phyloP scores from a whole-genome alignment of 2,329 filamentous ascomycete genomes.

The Rhynchosporium graminicola region DNA sequence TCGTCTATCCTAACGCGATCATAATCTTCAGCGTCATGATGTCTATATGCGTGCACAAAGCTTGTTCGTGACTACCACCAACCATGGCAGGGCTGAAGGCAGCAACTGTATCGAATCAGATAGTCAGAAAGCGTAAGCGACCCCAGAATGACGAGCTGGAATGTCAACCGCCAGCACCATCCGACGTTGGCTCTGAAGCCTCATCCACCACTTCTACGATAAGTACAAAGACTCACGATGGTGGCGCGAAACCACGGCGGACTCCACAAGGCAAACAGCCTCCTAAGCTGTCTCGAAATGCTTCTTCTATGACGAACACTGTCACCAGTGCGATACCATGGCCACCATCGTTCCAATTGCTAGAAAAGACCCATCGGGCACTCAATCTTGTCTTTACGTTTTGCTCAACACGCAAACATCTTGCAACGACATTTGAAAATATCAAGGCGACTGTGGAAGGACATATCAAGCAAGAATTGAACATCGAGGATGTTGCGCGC shows the following conservation, averaged over 20 bases:
- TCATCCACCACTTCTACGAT: constrained; percentile 45
- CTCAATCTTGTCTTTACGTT: constrained; percentile 95
- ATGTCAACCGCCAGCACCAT: constrained; percentile 1
- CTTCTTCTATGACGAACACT: constrained; percentile 32
- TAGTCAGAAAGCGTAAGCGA: constrained; percentile 45
- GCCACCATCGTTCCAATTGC: constrained; percentile 71
- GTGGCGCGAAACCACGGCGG: constrained; percentile 49
- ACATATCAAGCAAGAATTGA: constrained; percentile 71
- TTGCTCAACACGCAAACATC: constrained; percentile 87
- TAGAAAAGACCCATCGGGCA: constrained; percentile 78
- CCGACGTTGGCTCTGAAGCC: constrained; percentile 17
- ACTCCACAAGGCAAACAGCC: constrained; percentile 42
- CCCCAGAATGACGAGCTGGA: constrained; percentile 35
- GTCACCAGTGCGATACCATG: constrained; percentile 49
- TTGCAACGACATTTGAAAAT: constrained; percentile 88
- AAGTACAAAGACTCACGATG: constrained; percentile 58
- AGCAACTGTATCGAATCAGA: constrained; percentile 48
- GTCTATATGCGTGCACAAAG: background rate
- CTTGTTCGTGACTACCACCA: background rate
- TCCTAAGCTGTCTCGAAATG: constrained; percentile 30
- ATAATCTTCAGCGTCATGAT: background rate
- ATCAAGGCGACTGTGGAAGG: constrained; percentile 82
- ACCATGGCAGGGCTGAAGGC: constrained; percentile 45
- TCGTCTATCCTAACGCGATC: background rate
- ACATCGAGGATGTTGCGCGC: constrained; percentile 76